A percentile compares a stretch with the other conserved stretches of the same genome.
Evolutionary conservation across 768 basidiomycete genomes (phyloP).

Genomic region (Ramaria sp.): DNA sequence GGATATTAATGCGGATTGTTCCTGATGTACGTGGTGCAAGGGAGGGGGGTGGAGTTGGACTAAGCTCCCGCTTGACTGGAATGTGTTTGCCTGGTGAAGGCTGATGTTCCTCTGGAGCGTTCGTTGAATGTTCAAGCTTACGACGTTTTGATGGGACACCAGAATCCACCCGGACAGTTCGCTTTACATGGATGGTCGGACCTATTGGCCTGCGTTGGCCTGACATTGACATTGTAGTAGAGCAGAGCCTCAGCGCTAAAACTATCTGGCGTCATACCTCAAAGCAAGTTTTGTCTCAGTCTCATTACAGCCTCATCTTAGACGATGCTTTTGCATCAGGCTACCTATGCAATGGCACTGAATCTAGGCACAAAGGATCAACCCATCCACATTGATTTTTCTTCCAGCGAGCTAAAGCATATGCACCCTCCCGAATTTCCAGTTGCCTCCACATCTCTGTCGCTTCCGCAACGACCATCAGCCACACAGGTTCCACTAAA

Average conservation of each 20-base stretch:
- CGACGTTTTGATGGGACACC: neutral
- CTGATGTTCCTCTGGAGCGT: neutral
- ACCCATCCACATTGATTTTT: neutral
- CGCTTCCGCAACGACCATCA: neutral
- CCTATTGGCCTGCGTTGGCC: too few relatives aligned
- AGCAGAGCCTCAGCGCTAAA: neutral
- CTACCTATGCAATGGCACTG: neutral
- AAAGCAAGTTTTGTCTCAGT: neutral
- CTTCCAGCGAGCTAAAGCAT: neutral
- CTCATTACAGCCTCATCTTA: neutral
- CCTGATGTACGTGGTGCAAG: neutral
- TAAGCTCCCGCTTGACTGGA: constrained; percentile 5
- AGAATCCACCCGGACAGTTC: neutral
- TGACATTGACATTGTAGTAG: too few relatives aligned
- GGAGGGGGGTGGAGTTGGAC: neutral
- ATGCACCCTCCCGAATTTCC: neutral
- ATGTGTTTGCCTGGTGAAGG: neutral
- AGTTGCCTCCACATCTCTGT: neutral
- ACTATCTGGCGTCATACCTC: neutral
- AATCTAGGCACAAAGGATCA: neutral
- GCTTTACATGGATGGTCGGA: too few relatives aligned
- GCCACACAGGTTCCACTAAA: neutral
- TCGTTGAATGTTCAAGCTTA: neutral
- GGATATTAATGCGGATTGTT: neutral
- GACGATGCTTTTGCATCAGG: neutral